Base-by-base conservation (phyloP, 139 green algal species). In the Tetradesmus obliquus region DNA sequence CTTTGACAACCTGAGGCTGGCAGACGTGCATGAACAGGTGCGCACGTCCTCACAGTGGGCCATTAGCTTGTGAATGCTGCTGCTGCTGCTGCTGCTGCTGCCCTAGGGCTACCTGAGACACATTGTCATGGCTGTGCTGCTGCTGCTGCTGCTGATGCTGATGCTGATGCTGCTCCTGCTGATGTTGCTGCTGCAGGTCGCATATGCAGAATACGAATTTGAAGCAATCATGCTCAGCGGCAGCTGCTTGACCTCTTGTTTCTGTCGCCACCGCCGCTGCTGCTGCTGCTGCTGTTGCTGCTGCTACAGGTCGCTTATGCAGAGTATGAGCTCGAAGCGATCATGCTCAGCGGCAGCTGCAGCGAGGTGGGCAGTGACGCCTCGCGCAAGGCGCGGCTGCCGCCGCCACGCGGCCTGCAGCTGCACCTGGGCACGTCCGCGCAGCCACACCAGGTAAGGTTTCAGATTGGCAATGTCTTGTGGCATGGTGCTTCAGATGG, bases 171-270 rank as follows among this genome's bases (percentile, higher is more conserved):
- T 45, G 32, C 32, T 45, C 32, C 32, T 45, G 32, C 32, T 58
- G 79, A 3, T 7, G 79, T 32, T 58, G 79, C 79, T 84, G 79
- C 32, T 10, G 2, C 79, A 84, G 79, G 32, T 58, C 32, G 32
- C 79, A 24, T 87, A 96, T 54, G 97, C 96, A 3, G 93, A 97
- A 84, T 99, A 97, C 91, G 96, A 99, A 93, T 95, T 99, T 79
- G 98, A 99, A 55, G 95, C 96, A 0, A 93, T 99, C n/a, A 95
- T 99, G 94, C 92, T 99, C 51, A 99, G 96, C 0, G 98, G 98
- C 24, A 96, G 1, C 57, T 66, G 57, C 57, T 13, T 66, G 32
- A 45, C 32, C 32, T 45, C 32, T 45, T 45, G 32, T 66, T 66
- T 66, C 57, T 66, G 57, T 13, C 57, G 57, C 57, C 8, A 66